These are phyloP conservation scores for Cavenderia fasciculata DNA, from an alignment of 78 protist genomes.

Conservation along the genomic window DNA sequence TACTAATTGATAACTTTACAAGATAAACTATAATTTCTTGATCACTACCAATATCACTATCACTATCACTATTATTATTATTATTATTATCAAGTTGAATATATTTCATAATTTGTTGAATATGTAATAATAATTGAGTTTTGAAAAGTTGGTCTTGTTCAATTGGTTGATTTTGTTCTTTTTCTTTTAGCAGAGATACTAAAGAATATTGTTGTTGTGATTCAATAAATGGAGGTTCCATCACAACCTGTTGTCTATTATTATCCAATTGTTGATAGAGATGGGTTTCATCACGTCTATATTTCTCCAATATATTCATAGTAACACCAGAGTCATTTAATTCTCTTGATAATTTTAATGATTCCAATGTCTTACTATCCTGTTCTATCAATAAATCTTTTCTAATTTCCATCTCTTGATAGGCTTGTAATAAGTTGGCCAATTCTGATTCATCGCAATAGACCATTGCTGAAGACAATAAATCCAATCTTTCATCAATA, in stretches of 20 bases:
- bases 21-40: not conserved
- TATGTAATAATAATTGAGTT: not conserved
- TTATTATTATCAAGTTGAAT: no score
- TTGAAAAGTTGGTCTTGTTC: not conserved
- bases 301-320: no score
- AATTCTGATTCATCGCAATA: constrained; percentile 10
- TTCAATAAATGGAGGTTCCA: constrained; percentile 57
- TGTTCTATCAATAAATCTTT: no score
- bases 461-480: constrained; percentile 18
- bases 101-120: no score
- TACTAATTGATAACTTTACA: constrained; percentile 15
- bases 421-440: constrained; percentile 1
- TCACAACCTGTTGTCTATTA: not conserved
- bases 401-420: constrained; percentile 21
- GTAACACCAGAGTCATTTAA: no score
- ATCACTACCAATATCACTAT: not conserved
- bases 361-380: no score
- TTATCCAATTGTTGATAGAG: no score
- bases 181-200: not conserved
- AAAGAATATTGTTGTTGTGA: not conserved
- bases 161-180: not conserved
- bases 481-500: not conserved
- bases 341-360: no score
- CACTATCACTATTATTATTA: not conserved
- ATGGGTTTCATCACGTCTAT: no score